Evolutionary conservation across 2,329 filamentous ascomycete genomes (phyloP).

Genomic region (Trichoderma sp.): DNA sequence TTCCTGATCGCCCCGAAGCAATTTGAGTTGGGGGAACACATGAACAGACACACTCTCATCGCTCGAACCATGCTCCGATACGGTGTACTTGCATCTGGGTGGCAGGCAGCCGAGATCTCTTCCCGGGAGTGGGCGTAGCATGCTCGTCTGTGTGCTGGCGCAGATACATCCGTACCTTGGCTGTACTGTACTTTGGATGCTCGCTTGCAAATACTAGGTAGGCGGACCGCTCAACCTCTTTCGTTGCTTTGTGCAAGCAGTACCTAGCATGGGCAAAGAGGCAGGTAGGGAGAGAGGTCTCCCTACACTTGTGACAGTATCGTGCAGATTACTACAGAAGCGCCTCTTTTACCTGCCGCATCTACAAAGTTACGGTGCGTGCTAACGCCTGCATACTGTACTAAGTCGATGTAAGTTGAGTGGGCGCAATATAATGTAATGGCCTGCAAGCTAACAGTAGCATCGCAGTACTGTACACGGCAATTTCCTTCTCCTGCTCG

Average conservation of each 20-base stretch:
- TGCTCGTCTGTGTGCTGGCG: neutral
- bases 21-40: neutral
- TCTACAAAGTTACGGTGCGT: neutral
- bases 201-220: neutral
- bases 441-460: conserved; percentile 6
- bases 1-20: conserved; percentile 5
- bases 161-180: neutral
- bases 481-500: neutral
- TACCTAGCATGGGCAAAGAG: neutral
- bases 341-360: conserved; percentile 1
- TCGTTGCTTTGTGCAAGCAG: neutral
- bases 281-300: neutral
- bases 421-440: neutral
- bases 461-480: neutral
- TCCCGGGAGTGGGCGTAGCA: neutral
- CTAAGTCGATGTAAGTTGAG: neutral
- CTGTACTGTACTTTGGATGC: neutral
- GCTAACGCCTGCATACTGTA: neutral
- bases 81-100: neutral
- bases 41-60: neutral
- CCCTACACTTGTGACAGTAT: neutral
- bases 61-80: conserved; percentile 2
- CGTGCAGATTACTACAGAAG: conserved; percentile 1
- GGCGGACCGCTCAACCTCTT: neutral
- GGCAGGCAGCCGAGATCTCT: neutral